Percentiles rank a stretch among this genome's conserved stretches.
These are phyloP conservation scores for Lagenidium giganteum DNA, from an alignment of 352 stramenopile species.

Conservation along the genomic window DNA sequence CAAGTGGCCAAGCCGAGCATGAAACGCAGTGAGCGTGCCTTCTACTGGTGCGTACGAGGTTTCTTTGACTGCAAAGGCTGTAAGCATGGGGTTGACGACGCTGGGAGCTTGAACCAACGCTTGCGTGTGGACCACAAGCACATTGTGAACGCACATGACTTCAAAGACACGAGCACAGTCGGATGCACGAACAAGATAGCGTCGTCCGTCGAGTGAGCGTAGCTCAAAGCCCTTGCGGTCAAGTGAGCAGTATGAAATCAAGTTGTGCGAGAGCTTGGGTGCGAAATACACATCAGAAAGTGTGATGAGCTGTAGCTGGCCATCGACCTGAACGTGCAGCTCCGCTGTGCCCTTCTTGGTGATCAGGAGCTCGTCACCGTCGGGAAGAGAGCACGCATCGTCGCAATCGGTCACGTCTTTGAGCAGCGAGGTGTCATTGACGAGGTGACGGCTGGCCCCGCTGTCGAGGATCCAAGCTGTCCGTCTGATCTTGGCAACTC, in stretches of 20 bases:
- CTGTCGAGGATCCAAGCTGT: slow-evolving; percentile 10
- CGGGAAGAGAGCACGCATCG: not conserved
- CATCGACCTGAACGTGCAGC: not conserved
- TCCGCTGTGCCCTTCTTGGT: not conserved
- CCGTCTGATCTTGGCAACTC: too few species aligned
- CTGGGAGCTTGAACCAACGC: too few species aligned
- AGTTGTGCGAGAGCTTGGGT: not conserved
- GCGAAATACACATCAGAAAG: not conserved
- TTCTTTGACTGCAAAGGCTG: too few species aligned
- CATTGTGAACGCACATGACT: not conserved
- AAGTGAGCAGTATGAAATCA: slow-evolving; percentile 6
- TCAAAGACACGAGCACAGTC: slow-evolving; percentile 1
- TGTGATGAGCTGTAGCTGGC: not conserved
- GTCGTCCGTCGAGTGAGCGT: not conserved
- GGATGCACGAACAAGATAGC: not conserved
- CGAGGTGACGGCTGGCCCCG: not conserved
- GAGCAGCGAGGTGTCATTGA: not conserved
- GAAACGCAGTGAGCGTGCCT: slow-evolving; percentile 6
- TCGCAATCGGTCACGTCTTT: not conserved
- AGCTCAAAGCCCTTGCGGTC: slow-evolving; percentile 1
- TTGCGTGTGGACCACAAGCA: slow-evolving; percentile 7
- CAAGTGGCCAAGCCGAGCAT: slow-evolving; percentile 5
- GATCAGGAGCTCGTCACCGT: not conserved
- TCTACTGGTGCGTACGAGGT: too few species aligned
- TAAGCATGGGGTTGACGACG: too few species aligned